A percentile compares a stretch with the other conserved stretches of the same genome.
phyloP scores from a whole-genome alignment of 2,329 filamentous ascomycete genomes.

The Pyrenophora seminiperda region DNA sequence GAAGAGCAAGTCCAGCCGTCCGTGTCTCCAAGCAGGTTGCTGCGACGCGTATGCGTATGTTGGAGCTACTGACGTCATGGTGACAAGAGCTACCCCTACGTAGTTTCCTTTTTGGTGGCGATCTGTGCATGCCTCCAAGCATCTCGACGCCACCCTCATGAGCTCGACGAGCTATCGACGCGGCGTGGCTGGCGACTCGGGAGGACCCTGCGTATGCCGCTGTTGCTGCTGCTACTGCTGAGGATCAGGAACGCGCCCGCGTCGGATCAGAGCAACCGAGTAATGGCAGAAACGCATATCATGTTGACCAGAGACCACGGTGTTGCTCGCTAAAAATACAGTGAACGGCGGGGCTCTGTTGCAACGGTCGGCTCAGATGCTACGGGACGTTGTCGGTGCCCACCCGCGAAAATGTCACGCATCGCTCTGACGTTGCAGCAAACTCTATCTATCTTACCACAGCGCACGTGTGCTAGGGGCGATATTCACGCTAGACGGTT shows the following conservation, averaged over 20 bases:
- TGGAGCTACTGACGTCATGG: constrained; percentile 12
- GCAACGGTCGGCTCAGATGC: constrained; percentile 4
- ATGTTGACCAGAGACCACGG: not conserved
- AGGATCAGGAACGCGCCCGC: constrained; percentile 8
- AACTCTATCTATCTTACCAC: constrained; percentile 4
- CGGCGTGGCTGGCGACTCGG: constrained; percentile 5
- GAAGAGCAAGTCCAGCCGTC: constrained; percentile 25
- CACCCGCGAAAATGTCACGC: constrained; percentile 7
- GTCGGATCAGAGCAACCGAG: constrained; percentile 6
- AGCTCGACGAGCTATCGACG: constrained; percentile 3
- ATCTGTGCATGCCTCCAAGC: constrained; percentile 15
- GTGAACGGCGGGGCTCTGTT: constrained; percentile 10
- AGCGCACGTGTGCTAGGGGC: not conserved
- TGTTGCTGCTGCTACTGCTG: not conserved
- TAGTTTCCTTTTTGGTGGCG: constrained; percentile 15
- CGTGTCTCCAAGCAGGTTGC: constrained; percentile 15
- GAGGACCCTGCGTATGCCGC: constrained; percentile 13
- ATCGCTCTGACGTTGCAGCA: constrained; percentile 9
- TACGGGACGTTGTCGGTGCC: constrained; percentile 18
- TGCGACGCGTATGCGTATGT: constrained; percentile 9
- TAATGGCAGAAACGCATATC: not conserved
- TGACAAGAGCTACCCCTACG: constrained; percentile 9
- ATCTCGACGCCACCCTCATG: constrained; percentile 10
- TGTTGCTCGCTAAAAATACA: not conserved
- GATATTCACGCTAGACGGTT: not conserved